These are phyloP conservation scores for Termitomyces sp. DNA, from an alignment of 768 basidiomycete species.

Conservation along the genomic window DNA sequence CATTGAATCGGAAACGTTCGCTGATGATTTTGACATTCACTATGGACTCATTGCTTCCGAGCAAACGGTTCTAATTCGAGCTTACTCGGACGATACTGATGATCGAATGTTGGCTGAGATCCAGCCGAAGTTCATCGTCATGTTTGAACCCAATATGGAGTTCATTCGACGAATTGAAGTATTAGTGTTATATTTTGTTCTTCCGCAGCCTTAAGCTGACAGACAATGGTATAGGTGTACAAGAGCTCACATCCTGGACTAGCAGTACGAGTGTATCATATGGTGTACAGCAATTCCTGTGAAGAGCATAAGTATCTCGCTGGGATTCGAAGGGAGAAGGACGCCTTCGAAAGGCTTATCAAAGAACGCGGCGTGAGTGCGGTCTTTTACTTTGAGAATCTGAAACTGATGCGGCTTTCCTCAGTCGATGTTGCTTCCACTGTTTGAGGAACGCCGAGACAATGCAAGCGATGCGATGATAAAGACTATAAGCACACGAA, in stretches of 20 bases:
- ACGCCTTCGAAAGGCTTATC: slow-evolving; percentile 89
- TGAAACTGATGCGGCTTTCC: not conserved
- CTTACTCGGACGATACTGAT: slow-evolving; percentile 91
- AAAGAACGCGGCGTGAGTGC: slow-evolving; percentile 81
- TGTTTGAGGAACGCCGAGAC: slow-evolving; percentile 58
- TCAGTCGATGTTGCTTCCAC: slow-evolving; percentile 87
- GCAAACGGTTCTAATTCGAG: slow-evolving; percentile 79
- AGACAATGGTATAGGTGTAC: slow-evolving; percentile 58
- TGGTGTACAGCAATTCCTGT: slow-evolving; percentile 89
- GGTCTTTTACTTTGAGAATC: not conserved
- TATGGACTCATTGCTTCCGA: slow-evolving; percentile 80
- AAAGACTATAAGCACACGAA: slow-evolving; percentile 77
- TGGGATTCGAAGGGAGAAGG: slow-evolving; percentile 86
- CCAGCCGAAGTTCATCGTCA: slow-evolving; percentile 87
- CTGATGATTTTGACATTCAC: slow-evolving; percentile 64
- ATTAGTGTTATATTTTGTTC: slow-evolving; percentile 14
- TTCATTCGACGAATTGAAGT: slow-evolving; percentile 93
- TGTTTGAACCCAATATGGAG: slow-evolving; percentile 93
- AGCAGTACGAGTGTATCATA: slow-evolving; percentile 87
- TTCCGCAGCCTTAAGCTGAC: not conserved
- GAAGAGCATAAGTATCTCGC: slow-evolving; percentile 97
- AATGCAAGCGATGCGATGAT: slow-evolving; percentile 55
- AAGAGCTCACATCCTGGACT: slow-evolving; percentile 80
- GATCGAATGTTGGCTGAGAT: slow-evolving; percentile 86
- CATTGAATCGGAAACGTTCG: slow-evolving; percentile 33